A percentile compares a stretch with the other conserved stretches of the same genome.
These are phyloP conservation scores for Tulasnella sp. DNA, from an alignment of 768 basidiomycete species.

Conservation along the genomic window DNA sequence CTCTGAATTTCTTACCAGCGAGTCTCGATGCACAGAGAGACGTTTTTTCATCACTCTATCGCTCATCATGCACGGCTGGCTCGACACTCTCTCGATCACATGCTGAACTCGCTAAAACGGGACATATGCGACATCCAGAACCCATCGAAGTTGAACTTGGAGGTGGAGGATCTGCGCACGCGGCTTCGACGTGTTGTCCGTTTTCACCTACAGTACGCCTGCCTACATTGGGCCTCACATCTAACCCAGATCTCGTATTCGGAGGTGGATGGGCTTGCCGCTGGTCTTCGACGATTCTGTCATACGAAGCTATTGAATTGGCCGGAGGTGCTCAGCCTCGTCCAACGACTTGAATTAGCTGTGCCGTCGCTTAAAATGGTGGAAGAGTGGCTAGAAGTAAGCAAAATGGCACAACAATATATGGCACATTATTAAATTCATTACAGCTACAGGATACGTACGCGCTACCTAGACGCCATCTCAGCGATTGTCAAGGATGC, in stretches of 20 bases:
- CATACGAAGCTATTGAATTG: background rate
- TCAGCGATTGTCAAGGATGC: background rate
- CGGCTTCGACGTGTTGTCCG: background rate
- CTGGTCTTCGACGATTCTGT: background rate
- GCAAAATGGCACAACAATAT: background rate
- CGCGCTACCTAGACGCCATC: background rate
- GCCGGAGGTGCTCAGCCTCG: background rate
- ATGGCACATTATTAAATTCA: background rate
- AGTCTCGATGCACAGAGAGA: background rate
- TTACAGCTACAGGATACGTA: background rate
- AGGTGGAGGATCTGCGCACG: background rate
- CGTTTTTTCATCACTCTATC: background rate
- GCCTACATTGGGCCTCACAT: background rate
- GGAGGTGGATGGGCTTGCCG: background rate
- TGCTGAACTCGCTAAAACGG: background rate
- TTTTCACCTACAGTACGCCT: background rate
- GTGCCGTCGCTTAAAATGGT: background rate
- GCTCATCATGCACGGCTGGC: background rate
- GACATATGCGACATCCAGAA: background rate
- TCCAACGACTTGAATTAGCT: background rate
- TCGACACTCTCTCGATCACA: background rate
- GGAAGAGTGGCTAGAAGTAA: background rate
- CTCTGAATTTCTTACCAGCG: slow-evolving; percentile 11
- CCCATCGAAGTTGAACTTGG: background rate
- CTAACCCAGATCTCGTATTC: background rate